phyloP scores from a whole-genome alignment of 139 green algal species.

The Eudorina sp. region DNA sequence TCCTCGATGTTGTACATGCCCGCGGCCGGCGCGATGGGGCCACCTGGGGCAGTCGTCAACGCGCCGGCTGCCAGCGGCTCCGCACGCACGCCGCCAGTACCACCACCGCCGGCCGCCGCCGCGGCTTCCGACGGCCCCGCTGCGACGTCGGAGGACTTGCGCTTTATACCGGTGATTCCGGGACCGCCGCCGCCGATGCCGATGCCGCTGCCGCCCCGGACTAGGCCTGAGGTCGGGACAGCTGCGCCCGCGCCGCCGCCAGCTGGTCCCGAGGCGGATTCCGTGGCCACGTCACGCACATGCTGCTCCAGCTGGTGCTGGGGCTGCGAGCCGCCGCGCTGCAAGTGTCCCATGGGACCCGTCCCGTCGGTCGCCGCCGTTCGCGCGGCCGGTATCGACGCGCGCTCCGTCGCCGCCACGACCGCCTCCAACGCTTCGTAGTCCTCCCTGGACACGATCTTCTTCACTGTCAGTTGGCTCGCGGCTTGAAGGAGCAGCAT shows the following conservation, averaged over 20 bases:
- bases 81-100: background rate
- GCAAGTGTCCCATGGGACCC: background rate
- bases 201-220: background rate
- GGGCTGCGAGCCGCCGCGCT: background rate
- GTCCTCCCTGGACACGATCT: background rate
- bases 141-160: background rate
- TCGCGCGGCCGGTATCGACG: background rate
- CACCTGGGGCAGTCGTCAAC: too few species aligned
- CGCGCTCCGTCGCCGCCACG: background rate
- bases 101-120: background rate
- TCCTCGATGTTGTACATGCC: background rate
- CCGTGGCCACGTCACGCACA: background rate
- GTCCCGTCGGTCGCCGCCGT: background rate
- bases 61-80: background rate
- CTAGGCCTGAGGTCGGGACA: background rate
- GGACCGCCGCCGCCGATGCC: background rate
- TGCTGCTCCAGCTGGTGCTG: background rate
- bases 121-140: background rate
- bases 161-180: background rate
- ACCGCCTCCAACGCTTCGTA: background rate
- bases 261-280: background rate
- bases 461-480: background rate
- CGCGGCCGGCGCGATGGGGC: background rate
- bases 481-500: constrained; percentile 7
- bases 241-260: background rate